Conservation (phyloP, 495 filamentous ascomycete species). For the Penicillium waksmanii region DNA sequence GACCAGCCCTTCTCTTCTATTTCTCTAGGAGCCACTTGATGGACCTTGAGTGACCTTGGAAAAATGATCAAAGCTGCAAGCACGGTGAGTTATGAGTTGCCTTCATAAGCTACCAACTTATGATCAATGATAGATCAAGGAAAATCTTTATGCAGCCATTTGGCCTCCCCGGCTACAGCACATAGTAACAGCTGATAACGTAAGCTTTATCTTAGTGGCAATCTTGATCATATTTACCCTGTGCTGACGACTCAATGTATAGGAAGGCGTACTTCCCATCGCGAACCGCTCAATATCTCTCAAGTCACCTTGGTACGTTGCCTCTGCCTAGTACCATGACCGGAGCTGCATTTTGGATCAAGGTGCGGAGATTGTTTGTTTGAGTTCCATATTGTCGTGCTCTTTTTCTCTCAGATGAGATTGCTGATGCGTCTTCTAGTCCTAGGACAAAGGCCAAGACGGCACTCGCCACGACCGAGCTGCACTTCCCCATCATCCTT, state of each 20-base stretch:
- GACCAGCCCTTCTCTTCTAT: not conserved
- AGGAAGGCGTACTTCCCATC: too few species aligned
- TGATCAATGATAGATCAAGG: not conserved
- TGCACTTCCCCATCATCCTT: too few species aligned
- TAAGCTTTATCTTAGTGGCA: not conserved
- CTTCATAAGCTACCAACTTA: not conserved
- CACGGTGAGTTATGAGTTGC: not conserved
- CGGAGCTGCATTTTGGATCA: too few species aligned
- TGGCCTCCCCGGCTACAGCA: not conserved
- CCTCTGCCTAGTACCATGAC: too few species aligned
- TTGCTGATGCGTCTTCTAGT: not conserved
- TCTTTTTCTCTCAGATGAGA: not conserved
- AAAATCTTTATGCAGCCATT: not conserved
- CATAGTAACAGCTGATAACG: not conserved
- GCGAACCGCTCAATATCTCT: too few species aligned
- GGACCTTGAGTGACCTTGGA: not conserved
- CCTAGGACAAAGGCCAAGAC: not conserved
- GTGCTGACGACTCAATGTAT: too few species aligned
- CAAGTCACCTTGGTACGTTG: too few species aligned
- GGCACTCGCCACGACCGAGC: not conserved
- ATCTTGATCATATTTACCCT: too few species aligned
- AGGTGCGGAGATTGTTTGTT: too few species aligned
- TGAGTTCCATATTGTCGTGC: too few species aligned
- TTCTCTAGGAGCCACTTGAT: not conserved
- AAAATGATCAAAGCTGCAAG: not conserved